Conservation (phyloP, 306 rosid species). For the Arachis hypogaea region DNA sequence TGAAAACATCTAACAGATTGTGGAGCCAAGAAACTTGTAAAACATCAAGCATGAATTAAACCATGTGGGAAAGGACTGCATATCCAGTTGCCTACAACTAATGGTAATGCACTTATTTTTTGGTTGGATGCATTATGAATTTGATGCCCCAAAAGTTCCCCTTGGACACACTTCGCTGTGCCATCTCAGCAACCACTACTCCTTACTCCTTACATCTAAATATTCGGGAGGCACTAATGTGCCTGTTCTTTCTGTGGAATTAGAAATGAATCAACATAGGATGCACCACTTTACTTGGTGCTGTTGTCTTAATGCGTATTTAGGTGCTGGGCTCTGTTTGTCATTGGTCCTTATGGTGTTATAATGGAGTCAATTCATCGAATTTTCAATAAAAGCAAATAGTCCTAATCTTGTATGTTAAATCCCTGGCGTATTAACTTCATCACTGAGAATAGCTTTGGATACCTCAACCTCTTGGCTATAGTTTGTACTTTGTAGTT, state of each 20-base stretch:
- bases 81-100: background rate
- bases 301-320: background rate
- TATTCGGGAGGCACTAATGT: background rate
- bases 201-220: background rate
- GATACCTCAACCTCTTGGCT: no score
- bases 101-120: background rate
- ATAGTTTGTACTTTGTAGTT: no score
- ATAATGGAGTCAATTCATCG: no score
- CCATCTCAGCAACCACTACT: background rate
- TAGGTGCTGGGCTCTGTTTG: no score
- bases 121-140: no score
- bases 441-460: no score
- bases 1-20: no score
- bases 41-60: background rate
- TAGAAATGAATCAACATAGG: background rate
- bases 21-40: background rate
- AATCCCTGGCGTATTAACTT: no score
- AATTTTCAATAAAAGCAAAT: no score
- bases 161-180: background rate
- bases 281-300: background rate
- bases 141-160: background rate
- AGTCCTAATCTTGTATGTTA: no score
- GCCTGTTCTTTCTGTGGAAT: background rate
- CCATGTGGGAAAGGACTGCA: background rate
- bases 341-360: no score